phyloP scores from a whole-genome alignment of 2,329 filamentous ascomycete genomes.

The Microcera coccophila region DNA sequence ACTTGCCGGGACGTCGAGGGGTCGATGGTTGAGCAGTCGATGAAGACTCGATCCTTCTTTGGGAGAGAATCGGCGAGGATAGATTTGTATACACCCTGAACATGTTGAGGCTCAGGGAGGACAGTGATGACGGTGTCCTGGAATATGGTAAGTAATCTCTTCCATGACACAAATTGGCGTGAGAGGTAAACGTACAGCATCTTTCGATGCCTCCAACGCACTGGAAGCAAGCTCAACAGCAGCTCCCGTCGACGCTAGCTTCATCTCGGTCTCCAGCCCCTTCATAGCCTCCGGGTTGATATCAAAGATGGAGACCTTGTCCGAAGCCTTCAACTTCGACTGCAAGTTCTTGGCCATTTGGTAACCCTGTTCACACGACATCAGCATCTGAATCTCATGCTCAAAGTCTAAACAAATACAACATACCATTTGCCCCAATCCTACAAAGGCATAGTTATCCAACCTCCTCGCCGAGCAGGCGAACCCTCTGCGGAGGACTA shows the following conservation, averaged over 20 bases:
- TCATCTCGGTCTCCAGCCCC: constrained; percentile 47
- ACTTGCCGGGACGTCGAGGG: constrained; percentile 77
- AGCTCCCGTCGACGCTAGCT: constrained; percentile 43
- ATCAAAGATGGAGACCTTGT: constrained; percentile 53
- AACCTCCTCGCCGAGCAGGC: constrained; percentile 44
- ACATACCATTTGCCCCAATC: constrained; percentile 58
- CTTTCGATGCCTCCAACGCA: constrained; percentile 46
- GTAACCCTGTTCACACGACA: constrained; percentile 43
- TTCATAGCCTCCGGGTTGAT: constrained; percentile 50
- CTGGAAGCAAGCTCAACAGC: constrained; percentile 42
- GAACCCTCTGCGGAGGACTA: constrained; percentile 46
- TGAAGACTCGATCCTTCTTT: constrained; percentile 69
- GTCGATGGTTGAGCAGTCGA: constrained; percentile 96
- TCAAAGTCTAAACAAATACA: neutral
- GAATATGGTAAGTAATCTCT: too few relatives aligned
- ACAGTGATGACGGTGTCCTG: constrained; percentile 86
- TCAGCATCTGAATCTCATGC: constrained; percentile 9
- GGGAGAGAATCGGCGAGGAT: constrained; percentile 60
- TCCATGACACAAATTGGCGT: neutral
- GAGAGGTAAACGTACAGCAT: constrained; percentile 44
- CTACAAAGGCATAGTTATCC: constrained; percentile 57
- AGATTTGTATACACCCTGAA: constrained; percentile 73
- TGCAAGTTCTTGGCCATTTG: constrained; percentile 62
- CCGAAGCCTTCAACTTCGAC: constrained; percentile 48
- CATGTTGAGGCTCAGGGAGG: constrained; percentile 83